Conservation (phyloP, 1,284 basidiomycete species). For the Ceratobasidium sp. region DNA sequence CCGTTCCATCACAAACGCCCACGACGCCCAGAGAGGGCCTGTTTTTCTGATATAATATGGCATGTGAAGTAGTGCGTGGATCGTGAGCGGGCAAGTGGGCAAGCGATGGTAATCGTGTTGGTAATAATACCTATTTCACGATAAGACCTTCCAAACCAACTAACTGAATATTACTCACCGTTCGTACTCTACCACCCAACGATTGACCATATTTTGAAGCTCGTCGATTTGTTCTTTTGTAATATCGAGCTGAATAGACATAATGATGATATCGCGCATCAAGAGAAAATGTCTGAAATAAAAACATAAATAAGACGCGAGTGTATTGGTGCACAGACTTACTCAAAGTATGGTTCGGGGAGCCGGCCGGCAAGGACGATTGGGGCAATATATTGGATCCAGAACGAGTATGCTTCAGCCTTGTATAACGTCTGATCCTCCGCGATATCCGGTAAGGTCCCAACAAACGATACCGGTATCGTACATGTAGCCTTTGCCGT, state of each 20-base stretch:
- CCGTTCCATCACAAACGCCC: too few relatives aligned
- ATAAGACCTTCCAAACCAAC: background rate
- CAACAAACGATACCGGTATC: slow-evolving; percentile 50
- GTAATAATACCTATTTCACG: slow-evolving; percentile 45
- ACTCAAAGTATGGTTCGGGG: slow-evolving; percentile 47
- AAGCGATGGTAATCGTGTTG: slow-evolving; percentile 40
- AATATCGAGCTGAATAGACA: slow-evolving; percentile 56
- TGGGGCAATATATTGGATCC: slow-evolving; percentile 50
- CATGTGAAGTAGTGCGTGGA: slow-evolving; percentile 45
- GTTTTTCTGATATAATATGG: slow-evolving; percentile 40
- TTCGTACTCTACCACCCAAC: slow-evolving; percentile 58
- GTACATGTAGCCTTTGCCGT: slow-evolving; percentile 44
- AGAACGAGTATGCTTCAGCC: too few relatives aligned
- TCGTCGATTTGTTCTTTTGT: slow-evolving; percentile 49
- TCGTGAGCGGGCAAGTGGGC: slow-evolving; percentile 43
- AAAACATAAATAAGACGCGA: slow-evolving; percentile 37
- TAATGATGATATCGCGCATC: slow-evolving; percentile 17
- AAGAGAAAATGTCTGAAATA: background rate
- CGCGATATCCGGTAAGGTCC: slow-evolving; percentile 47
- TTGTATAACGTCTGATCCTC: slow-evolving; percentile 44
- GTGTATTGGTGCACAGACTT: slow-evolving; percentile 42
- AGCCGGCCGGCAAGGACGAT: slow-evolving; percentile 45
- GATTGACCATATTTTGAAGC: slow-evolving; percentile 49
- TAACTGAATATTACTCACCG: slow-evolving; percentile 47
- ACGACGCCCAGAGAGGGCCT: slow-evolving; percentile 54